phyloP scores from a whole-genome alignment of 2,329 filamentous ascomycete species.

The Fusarium veterinarium region DNA sequence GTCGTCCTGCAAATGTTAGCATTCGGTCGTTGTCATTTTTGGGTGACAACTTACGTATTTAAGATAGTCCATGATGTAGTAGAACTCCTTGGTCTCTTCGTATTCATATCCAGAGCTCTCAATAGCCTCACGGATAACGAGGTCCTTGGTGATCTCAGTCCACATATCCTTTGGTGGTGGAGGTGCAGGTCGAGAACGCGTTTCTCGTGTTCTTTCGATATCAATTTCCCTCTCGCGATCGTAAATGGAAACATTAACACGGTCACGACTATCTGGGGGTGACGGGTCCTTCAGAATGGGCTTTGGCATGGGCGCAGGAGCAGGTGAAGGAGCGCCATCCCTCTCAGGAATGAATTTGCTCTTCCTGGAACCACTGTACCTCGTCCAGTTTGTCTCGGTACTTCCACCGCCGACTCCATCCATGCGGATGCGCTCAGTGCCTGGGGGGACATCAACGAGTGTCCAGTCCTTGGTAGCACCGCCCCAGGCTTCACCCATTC shows the following conservation, averaged over 20 bases:
- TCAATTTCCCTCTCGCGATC: conserved; percentile 62
- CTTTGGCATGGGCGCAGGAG: conserved; percentile 33
- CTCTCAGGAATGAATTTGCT: conserved; percentile 79
- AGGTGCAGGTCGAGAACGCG: conserved; percentile 53
- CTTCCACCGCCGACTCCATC: conserved; percentile 80
- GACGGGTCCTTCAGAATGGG: conserved; percentile 44
- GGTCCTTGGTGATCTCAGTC: conserved; percentile 96
- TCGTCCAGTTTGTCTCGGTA: conserved; percentile 82
- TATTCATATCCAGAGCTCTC: conserved; percentile 86
- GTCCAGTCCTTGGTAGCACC: conserved; percentile 82
- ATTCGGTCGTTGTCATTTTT: not conserved
- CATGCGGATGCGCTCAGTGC: conserved; percentile 84
- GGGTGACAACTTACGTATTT: conserved; percentile 74
- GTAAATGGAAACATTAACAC: conserved; percentile 60
- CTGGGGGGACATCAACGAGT: conserved; percentile 85
- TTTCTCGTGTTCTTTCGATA: conserved; percentile 66
- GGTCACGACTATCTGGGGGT: conserved; percentile 48
- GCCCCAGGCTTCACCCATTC: conserved; percentile 78
- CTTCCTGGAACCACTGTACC: conserved; percentile 80
- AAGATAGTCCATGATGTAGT: conserved; percentile 93
- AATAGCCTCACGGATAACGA: conserved; percentile 88
- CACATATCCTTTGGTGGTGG: conserved; percentile 76
- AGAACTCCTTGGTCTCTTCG: conserved; percentile 90
- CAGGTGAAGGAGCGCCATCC: conserved; percentile 56
- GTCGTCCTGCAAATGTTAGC: conserved; percentile 72